Evolutionary conservation across 257 asterid genomes (phyloP).

Genomic region (Voacanga thouarsii): DNA sequence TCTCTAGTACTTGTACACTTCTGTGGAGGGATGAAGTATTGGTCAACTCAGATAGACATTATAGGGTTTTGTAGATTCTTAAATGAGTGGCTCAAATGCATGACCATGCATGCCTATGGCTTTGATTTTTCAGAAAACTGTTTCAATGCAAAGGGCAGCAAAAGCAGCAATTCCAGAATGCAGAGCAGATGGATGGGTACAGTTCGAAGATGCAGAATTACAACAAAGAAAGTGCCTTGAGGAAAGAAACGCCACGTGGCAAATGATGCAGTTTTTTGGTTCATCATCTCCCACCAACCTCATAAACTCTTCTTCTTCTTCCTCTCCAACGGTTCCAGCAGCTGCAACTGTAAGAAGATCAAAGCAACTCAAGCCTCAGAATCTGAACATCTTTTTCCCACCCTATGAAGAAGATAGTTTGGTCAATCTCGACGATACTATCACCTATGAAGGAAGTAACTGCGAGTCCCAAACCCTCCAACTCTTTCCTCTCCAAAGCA

Average conservation of each 20-base stretch:
- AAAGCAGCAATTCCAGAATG: constrained; percentile 44
- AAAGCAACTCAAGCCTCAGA: constrained; percentile 25
- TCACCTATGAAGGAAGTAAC: not conserved
- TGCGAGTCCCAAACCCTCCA: constrained; percentile 63
- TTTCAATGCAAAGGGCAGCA: constrained; percentile 38
- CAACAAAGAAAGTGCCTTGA: constrained; percentile 40
- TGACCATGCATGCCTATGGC: constrained; percentile 7
- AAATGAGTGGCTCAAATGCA: not conserved
- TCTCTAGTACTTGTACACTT: not conserved
- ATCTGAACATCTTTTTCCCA: constrained; percentile 30
- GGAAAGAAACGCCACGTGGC: constrained; percentile 81
- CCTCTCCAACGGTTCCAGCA: constrained; percentile 20
- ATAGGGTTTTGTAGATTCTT: not conserved
- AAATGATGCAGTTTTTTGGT: constrained; percentile 50
- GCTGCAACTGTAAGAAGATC: constrained; percentile 17
- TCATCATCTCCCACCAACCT: constrained; percentile 36
- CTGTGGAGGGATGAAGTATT: not conserved
- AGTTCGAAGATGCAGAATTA: constrained; percentile 43
- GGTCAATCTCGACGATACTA: not conserved
- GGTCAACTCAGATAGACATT: constrained; percentile 11
- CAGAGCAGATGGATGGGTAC: constrained; percentile 72
- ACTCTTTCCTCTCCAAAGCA: constrained; percentile 60
- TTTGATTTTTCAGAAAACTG: constrained; percentile 50
- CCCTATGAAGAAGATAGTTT: constrained; percentile 23
- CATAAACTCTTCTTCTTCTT: constrained; percentile 15